Base-by-base conservation (phyloP, 495 filamentous ascomycete genomes). In the Mycothermus thermophilus region DNA sequence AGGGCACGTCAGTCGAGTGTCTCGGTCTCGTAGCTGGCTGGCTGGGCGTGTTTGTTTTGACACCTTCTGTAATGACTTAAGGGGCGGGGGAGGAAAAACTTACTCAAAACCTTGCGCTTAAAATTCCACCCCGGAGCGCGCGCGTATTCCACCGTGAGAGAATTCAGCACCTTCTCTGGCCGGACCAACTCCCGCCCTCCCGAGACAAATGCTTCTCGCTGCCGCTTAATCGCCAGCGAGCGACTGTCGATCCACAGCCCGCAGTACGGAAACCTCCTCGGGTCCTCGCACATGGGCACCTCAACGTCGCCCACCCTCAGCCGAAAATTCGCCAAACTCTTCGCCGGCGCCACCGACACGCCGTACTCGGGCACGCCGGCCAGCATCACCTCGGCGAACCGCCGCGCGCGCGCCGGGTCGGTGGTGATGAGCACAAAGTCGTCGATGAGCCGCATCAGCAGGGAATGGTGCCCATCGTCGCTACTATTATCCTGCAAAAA, bases 341-440 rank as follows among this genome's bases (percentile, higher is more conserved):
- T 97, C 17, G 64, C 55, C 0, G 72, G 58, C 44, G 82, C 87
- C 21, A 96, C 79, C 2, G 57, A 54, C 18, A 95, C 75, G 14
- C 90, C 90, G 47, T 88, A 94, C 23, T 72, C 66, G 1, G 77
- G 75, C 18, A 85, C 53, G 3, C 88, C 90, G 1, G 59, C 46
- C 43, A 90, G 72, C 86, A 96, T 93, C 23, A 74, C 64, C 29
- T 72, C 57, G 16, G 93, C 55, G 46, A 97, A 95, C 10, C 60
- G 57, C 33, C 58, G 61, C 0, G 83, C 87, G 46, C 83, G 69
- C 0, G 51, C 41, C 25, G 47, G 57, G 33, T 82, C 62, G 0
- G 75, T 72, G 2, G 84, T 94, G 45, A 97, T 76, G 28, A 96
- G 71, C 12, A 95, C 57, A 44, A 96, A 96, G 45, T 97, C 90